Conservation (phyloP, 345 rosid species). For the Clarkia xantiana region DNA sequence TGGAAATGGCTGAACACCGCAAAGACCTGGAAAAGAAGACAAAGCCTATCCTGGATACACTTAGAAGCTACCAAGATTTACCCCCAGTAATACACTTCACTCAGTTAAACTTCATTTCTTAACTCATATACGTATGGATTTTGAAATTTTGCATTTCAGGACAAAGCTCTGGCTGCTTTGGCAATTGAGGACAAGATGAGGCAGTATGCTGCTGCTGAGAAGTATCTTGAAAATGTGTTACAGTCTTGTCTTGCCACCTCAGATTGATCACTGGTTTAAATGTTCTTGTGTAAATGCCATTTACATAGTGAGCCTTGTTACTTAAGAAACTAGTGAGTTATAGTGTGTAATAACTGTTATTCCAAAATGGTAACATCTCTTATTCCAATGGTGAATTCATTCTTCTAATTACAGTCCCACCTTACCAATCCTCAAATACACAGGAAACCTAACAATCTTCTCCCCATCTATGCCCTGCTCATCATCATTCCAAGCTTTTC, state of each 20-base stretch:
- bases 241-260: constrained; percentile 60
- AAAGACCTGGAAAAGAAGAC: constrained; percentile 85
- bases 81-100: constrained; percentile 63
- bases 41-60: constrained; percentile 73
- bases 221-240: constrained; percentile 78
- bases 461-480: constrained; percentile 9
- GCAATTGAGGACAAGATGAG: constrained; percentile 92
- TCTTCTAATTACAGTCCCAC: constrained; percentile 16
- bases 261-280: constrained; percentile 16
- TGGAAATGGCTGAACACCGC: constrained; percentile 77
- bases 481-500: constrained; percentile 41
- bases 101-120: not conserved
- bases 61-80: constrained; percentile 92
- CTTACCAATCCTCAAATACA: constrained; percentile 53
- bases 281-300: no score
- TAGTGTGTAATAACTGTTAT: no score
- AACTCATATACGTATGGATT: not conserved
- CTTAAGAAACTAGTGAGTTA: no score
- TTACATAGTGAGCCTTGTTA: no score
- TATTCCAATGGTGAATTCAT: no score
- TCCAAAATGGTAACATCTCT: no score
- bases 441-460: constrained; percentile 40
- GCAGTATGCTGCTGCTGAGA: constrained; percentile 79
- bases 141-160: constrained; percentile 26
- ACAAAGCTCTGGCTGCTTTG: constrained; percentile 81